Conservation (phyloP, 2,329 filamentous ascomycete genomes). For the Botrytis fabae region DNA sequence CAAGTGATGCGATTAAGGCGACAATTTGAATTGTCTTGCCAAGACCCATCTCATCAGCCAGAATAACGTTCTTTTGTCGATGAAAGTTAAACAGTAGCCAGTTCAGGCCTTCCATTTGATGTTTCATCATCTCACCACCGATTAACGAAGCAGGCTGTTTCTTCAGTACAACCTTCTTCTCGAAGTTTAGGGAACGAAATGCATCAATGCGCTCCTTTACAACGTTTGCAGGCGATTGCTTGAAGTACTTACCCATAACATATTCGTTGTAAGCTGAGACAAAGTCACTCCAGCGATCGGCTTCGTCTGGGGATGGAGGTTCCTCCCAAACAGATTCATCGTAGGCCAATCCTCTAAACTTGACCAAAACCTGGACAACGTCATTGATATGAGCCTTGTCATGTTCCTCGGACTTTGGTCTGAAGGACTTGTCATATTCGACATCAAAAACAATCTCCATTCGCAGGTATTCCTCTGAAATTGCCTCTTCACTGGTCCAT, state of each 20-base stretch:
- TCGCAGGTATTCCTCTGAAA: constrained; percentile 82
- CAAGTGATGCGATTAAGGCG: constrained; percentile 72
- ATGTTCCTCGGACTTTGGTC: constrained; percentile 60
- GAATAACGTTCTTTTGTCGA: constrained; percentile 76
- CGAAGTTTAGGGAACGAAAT: constrained; percentile 67
- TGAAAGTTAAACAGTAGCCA: constrained; percentile 95
- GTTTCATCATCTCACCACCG: constrained; percentile 84
- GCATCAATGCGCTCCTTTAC: constrained; percentile 68
- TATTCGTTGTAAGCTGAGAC: constrained; percentile 82
- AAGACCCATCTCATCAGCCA: constrained; percentile 97
- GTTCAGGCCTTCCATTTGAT: constrained; percentile 90
- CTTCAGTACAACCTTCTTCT: constrained; percentile 62
- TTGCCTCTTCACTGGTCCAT: constrained; percentile 72
- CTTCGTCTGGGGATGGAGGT: constrained; percentile 65
- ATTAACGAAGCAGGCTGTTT: constrained; percentile 72
- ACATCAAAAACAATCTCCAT: constrained; percentile 89
- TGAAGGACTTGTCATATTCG: constrained; percentile 58
- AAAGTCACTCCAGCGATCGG: constrained; percentile 75
- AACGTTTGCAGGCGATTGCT: constrained; percentile 52
- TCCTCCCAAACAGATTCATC: constrained; percentile 89
- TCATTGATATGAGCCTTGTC: constrained; percentile 71
- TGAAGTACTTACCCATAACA: constrained; percentile 74
- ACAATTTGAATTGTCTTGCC: constrained; percentile 97
- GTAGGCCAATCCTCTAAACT: constrained; percentile 89
- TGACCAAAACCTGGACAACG: constrained; percentile 75